Base-by-base conservation (phyloP, 331 rosid genomes). In the Quercus lobata region DNA sequence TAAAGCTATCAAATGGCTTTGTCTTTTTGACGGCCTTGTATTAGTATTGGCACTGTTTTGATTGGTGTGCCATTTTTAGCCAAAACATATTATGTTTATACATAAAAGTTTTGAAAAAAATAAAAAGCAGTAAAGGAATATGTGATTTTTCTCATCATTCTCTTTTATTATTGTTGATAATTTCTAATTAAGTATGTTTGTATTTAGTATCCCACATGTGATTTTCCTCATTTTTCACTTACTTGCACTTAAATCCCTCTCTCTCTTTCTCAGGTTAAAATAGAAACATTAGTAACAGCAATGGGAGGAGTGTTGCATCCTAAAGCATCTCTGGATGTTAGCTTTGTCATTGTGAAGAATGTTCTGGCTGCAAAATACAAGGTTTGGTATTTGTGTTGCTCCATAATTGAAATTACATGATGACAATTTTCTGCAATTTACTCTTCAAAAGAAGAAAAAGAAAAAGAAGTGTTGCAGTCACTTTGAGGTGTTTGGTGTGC, bases 281-380 rank as follows among this genome's bases (percentile, higher is more conserved):
- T 95, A 83, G 87, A 82, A 79, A 87, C 87, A 81, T 82, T 93
- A 65, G 96, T 95, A 57, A 86, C 85, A 77, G 88, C 91, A 80
- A 95, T 95, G 98, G 99, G 98, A 30, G 99, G 99, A 88, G 83
- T 88, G 80, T 83, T 93, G 35, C 92, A 84, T 29, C 35, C 80
- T 29, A 93, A 83, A 86, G 75, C 90, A 76, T 93, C 92, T 41
- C 75, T 75, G 77, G 98, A 91, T 86, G 84, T 95, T 79, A 90
- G 87, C 88, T 93, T 93, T 81, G 94, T 95, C 71, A 81, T 95
- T 41, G 98, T 86, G 79, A 95, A 93, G 84, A 93, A 84, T 86
- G 98, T 91, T 76, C 86, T 91, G 88, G 98, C 99, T 76, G 91
- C 91, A 29, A 95, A 95, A 83, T 95, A 95, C 91, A 91, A 93